Base-by-base conservation (phyloP, 345 rosid species). In the Gossypium thurberi region DNA sequence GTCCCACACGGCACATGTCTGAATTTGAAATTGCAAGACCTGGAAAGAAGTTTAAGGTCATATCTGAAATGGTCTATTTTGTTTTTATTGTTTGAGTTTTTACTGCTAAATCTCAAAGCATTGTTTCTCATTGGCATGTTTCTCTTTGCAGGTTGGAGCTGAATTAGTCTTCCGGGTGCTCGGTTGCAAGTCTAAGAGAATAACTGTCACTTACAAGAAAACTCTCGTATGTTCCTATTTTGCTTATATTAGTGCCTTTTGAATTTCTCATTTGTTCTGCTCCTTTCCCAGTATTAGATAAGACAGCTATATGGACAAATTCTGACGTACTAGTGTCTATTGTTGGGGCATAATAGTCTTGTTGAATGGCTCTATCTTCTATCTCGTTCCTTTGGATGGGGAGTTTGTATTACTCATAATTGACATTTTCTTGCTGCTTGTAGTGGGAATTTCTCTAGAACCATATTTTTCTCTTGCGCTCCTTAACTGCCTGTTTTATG, bases 121-220 rank as follows among this genome's bases (percentile, higher is more conserved):
- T 28, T 65, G 37, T 58, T 70, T 66, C 70, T 57, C 48, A 40
- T 71, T 64, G 70, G 55, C 64, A 52, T 71, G 48, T 79, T 28
- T 75, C 66, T 42, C 66, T 61, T 43, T 77, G 46, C 89, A 95
- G 98, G 94, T 88, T 69, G 99, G 97, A 81, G 89, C 87, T 81
- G 97, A 95, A 74, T 78, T 95, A 75, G 60, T 79, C 56, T 95
- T 95, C 74, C 98, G 99, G 37, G 96, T 92, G 62, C 96, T 95
- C 77, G 99, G 99, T 75, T 91, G 93, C 88, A 95, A 92, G 79
- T 88, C 92, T 21, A 95, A 95, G 87, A 89, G 97, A 87, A 87
- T 95, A 78, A 92, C 98, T 48, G 91, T 95, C 47, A 95, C 99
- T 9, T 88, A 87, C 87, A 95, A 95, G 91, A 91, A 92, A 85